These are phyloP conservation scores for Knufia petricola DNA, from an alignment of 2,329 filamentous ascomycete genomes.

Conservation along the genomic window DNA sequence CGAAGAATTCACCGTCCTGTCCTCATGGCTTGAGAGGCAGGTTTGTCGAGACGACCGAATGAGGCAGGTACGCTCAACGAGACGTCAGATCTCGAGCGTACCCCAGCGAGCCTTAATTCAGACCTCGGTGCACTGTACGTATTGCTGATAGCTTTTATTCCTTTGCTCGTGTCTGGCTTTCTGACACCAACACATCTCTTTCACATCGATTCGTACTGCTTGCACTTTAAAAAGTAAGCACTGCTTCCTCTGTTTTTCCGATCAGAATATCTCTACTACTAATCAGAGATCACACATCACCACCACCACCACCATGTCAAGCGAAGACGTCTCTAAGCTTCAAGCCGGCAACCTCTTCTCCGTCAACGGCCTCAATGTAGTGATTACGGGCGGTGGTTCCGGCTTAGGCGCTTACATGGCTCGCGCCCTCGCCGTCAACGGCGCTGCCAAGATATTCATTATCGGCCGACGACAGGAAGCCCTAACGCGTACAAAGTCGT, in stretches of 20 bases:
- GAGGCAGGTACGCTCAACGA: background rate
- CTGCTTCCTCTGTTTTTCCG: too few species aligned
- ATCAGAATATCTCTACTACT: too few species aligned
- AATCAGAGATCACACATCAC: too few species aligned
- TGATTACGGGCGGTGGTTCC: slow-evolving; percentile 45
- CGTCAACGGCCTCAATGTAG: slow-evolving; percentile 42
- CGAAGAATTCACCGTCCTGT: too few species aligned
- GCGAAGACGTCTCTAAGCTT: slow-evolving; percentile 6
- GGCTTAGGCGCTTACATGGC: slow-evolving; percentile 37
- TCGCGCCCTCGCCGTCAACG: slow-evolving; percentile 35
- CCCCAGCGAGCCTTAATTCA: too few species aligned
- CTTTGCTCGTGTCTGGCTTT: background rate
- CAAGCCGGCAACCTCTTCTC: slow-evolving; percentile 32
- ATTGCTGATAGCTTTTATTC: too few species aligned
- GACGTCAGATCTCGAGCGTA: background rate
- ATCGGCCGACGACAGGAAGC: slow-evolving; percentile 39
- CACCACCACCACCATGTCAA: slow-evolving; percentile 5
- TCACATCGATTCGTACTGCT: too few species aligned
- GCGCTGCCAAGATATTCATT: slow-evolving; percentile 44
- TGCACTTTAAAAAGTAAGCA: too few species aligned
- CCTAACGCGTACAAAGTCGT: slow-evolving; percentile 34
- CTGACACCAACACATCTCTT: background rate
- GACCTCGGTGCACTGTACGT: too few species aligned
- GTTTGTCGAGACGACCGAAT: background rate
- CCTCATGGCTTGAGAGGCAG: too few species aligned